phyloP scores from a whole-genome alignment of 2,329 filamentous ascomycete species.

The Trichoderma sp. region DNA sequence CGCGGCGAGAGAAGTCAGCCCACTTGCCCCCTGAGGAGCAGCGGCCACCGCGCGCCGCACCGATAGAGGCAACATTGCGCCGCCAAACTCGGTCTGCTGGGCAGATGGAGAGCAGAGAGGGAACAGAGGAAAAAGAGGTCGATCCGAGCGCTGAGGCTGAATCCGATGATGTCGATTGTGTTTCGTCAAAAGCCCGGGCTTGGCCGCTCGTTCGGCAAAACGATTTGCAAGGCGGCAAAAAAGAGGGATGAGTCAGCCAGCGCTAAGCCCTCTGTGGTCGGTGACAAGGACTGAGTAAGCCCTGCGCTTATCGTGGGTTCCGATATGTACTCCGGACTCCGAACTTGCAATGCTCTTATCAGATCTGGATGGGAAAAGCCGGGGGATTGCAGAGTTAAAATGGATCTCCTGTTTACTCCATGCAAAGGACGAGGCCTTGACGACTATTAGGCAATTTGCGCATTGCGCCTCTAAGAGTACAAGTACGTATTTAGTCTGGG shows the following conservation, averaged over 20 bases:
- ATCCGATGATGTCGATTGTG: constrained; percentile 36
- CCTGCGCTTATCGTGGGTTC: constrained; percentile 1
- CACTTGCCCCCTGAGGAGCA: constrained; percentile 43
- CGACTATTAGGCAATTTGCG: background rate
- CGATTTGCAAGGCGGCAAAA: constrained; percentile 29
- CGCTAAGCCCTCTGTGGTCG: constrained; percentile 29
- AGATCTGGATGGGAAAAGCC: background rate
- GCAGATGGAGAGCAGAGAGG: constrained; percentile 20
- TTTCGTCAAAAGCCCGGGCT: constrained; percentile 37
- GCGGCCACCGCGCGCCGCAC: constrained; percentile 54
- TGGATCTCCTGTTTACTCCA: background rate
- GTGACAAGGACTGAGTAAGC: constrained; percentile 11
- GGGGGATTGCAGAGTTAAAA: background rate
- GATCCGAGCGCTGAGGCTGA: constrained; percentile 29
- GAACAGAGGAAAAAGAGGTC: constrained; percentile 21
- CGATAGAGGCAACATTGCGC: constrained; percentile 54
- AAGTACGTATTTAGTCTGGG: background rate
- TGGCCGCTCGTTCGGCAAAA: constrained; percentile 38
- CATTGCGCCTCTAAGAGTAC: background rate
- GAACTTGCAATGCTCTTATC: background rate
- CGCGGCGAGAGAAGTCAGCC: constrained; percentile 44
- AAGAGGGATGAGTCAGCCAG: constrained; percentile 14
- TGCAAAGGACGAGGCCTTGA: background rate
- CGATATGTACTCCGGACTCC: background rate
- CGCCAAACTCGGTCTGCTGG: constrained; percentile 26